phyloP scores from a whole-genome alignment of 192 early-diverging fungal genomes.

The Mortierella hygrophila region DNA sequence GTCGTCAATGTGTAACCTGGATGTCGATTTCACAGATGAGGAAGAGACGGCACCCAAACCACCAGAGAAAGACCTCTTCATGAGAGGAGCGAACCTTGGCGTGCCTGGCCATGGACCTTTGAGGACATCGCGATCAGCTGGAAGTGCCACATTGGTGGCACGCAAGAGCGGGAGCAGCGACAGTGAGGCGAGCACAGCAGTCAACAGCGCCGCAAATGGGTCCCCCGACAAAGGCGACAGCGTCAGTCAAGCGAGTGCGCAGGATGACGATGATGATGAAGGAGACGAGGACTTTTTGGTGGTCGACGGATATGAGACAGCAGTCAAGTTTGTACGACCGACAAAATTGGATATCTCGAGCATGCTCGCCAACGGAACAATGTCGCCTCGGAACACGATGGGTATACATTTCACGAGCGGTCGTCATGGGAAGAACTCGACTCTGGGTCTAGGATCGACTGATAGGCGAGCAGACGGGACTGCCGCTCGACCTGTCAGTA shows the following conservation, averaged over 20 bases:
- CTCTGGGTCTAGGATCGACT: background rate
- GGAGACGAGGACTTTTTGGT: conserved; percentile 44
- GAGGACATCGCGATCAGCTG: conserved; percentile 28
- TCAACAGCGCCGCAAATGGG: conserved; percentile 9
- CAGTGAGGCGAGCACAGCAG: conserved; percentile 34
- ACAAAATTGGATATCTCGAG: conserved; percentile 44
- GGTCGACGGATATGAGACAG: conserved; percentile 49
- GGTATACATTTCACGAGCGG: conserved; percentile 31
- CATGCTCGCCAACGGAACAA: conserved; percentile 35
- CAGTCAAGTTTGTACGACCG: conserved; percentile 26
- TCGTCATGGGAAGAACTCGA: conserved; percentile 32
- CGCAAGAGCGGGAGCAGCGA: conserved; percentile 39
- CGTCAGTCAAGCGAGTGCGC: background rate
- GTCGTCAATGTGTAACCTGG: conserved; percentile 33
- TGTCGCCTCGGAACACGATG: conserved; percentile 41
- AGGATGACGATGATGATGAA: conserved; percentile 26
- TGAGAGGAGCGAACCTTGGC: background rate
- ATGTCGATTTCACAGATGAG: background rate
- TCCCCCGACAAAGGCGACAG: background rate
- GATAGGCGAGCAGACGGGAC: conserved; percentile 18
- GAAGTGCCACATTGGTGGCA: conserved; percentile 29
- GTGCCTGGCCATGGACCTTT: conserved; percentile 5
- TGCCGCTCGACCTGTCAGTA: conserved; percentile 33
- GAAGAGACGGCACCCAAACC: conserved; percentile 26
- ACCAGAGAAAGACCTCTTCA: conserved; percentile 28